Evolutionary conservation across 805 yeast species (phyloP).

Genomic region (Candida oleophila): DNA sequence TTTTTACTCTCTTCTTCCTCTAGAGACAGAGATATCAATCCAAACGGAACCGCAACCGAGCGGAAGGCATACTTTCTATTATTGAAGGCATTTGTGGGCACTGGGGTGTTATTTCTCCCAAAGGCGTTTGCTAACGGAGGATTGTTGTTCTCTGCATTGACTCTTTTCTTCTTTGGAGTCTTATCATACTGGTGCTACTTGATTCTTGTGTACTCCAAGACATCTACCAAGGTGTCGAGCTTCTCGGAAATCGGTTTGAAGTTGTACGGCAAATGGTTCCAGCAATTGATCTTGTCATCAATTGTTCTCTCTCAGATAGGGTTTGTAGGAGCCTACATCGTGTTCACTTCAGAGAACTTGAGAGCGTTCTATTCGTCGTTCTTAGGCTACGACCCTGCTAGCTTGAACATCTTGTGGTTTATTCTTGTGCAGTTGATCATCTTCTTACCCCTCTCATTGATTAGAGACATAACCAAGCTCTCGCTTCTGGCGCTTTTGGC

Average conservation of each 20-base stretch:
- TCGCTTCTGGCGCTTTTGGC: conserved; percentile 73
- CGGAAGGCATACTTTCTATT: conserved; percentile 68
- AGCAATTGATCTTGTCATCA: conserved; percentile 59
- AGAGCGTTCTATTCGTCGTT: conserved; percentile 59
- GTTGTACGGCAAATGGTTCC: conserved; percentile 66
- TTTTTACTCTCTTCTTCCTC: conserved; percentile 19
- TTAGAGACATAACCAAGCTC: conserved; percentile 73
- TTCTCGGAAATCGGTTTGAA: conserved; percentile 73
- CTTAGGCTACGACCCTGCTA: conserved; percentile 37
- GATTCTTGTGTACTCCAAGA: conserved; percentile 59
- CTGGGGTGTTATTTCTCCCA: conserved; percentile 72
- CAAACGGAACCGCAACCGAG: conserved; percentile 69
- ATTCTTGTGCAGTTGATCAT: conserved; percentile 56
- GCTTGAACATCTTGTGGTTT: conserved; percentile 40
- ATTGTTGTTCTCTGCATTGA: conserved; percentile 51
- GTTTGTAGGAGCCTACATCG: conserved; percentile 77
- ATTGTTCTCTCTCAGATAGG: conserved; percentile 74
- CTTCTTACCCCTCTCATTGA: conserved; percentile 66
- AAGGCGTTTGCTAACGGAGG: conserved; percentile 76
- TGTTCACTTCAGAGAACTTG: conserved; percentile 72
- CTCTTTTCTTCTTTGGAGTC: conserved; percentile 59
- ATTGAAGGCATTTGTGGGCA: conserved; percentile 74
- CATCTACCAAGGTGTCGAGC: conserved; percentile 61
- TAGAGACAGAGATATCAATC: conserved; percentile 18
- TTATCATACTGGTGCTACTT: conserved; percentile 80